phyloP scores from a whole-genome alignment of 306 rosid genomes.

The Glycine soja region DNA sequence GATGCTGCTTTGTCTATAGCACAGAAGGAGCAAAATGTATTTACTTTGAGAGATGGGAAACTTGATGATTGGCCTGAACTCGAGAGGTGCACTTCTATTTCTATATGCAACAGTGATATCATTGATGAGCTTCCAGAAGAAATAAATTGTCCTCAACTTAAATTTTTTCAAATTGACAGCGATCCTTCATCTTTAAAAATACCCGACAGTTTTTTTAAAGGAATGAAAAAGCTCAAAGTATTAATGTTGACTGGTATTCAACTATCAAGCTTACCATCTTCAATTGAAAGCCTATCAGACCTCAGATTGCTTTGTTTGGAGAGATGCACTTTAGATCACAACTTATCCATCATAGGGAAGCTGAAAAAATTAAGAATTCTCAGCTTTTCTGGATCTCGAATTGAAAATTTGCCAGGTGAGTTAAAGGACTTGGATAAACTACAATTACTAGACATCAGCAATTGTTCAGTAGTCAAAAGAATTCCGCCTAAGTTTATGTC shows the following conservation, averaged over 20 bases:
- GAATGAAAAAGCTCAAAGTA: slow-evolving; percentile 10
- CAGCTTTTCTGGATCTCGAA: slow-evolving; percentile 13
- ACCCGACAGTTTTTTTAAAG: not conserved
- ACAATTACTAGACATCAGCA: not conserved
- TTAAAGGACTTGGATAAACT: not conserved
- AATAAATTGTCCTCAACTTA: slow-evolving; percentile 19
- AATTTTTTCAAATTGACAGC: not conserved
- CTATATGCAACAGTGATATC: slow-evolving; percentile 7
- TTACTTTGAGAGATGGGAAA: slow-evolving; percentile 12
- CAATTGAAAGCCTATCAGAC: not conserved
- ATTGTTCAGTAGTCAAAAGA: not conserved
- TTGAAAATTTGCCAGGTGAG: not conserved
- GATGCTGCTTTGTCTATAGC: slow-evolving; percentile 22
- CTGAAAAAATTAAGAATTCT: slow-evolving; percentile 27
- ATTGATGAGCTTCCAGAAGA: not conserved
- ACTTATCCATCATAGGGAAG: not conserved
- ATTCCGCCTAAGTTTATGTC: not conserved
- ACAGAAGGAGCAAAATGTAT: not conserved
- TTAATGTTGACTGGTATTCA: not conserved
- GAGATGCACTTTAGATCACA: not conserved
- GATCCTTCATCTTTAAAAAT: not conserved
- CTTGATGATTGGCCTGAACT: slow-evolving; percentile 25
- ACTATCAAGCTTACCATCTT: not conserved
- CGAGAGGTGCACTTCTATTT: slow-evolving; percentile 11
- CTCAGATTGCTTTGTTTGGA: slow-evolving; percentile 26